Evolutionary conservation across 2,329 filamentous ascomycete species (phyloP).

Genomic region (Gaeumannomyces sp.): DNA sequence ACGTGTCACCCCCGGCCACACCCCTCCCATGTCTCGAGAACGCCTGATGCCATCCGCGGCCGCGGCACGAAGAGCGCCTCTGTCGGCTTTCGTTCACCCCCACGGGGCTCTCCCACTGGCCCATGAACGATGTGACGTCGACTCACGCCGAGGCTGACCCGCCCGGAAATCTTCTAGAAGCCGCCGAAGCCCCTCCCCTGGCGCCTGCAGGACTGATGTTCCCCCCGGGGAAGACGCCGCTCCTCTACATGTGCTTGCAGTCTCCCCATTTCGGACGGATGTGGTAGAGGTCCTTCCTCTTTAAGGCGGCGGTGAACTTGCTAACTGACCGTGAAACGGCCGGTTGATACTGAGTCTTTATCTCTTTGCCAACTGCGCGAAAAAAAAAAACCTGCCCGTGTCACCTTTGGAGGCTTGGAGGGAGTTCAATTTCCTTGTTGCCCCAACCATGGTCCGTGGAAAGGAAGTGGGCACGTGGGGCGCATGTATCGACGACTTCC

Average conservation of each 20-base stretch:
- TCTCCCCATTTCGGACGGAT: not conserved
- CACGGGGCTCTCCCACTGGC: no score
- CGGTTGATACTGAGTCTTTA: not conserved
- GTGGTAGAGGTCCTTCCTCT: not conserved
- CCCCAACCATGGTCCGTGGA: no score
- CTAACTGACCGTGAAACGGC: not conserved
- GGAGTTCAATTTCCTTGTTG: not conserved
- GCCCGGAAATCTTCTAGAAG: not conserved
- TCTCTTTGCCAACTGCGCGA: not conserved
- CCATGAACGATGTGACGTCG: not conserved
- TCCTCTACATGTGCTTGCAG: no score
- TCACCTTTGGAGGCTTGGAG: no score
- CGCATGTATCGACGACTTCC: not conserved
- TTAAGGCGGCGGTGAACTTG: not conserved
- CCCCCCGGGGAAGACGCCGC: no score
- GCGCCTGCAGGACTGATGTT: no score
- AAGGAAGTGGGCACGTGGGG: no score
- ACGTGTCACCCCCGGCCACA: not conserved
- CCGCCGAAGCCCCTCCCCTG: no score
- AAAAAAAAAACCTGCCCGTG: not conserved
- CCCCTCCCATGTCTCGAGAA: not conserved
- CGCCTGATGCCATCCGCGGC: not conserved
- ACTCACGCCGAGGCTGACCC: not conserved
- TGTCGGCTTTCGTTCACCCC: no score
- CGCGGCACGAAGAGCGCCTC: no score